Evolutionary conservation across 495 filamentous ascomycete genomes (phyloP).

Genomic region (Penicillium tannophilum): DNA sequence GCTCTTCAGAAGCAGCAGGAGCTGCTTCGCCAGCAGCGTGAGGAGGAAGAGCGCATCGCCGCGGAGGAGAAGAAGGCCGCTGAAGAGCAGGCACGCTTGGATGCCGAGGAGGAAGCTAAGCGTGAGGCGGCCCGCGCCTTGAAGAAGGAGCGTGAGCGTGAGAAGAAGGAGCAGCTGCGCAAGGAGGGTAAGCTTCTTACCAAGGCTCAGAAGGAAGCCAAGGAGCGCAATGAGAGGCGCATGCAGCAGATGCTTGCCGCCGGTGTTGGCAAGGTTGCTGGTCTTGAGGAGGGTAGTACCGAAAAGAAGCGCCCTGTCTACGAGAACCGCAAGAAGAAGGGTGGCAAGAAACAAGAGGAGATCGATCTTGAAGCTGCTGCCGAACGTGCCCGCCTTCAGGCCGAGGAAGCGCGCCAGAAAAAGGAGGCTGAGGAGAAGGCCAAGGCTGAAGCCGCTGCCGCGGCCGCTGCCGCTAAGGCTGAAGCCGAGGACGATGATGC

Average conservation of each 20-base stretch:
- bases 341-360: conserved; percentile 71
- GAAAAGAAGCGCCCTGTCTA: conserved; percentile 77
- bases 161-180: conserved; percentile 93
- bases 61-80: conserved; percentile 74
- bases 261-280: conserved; percentile 75
- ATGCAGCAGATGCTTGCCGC: conserved; percentile 93
- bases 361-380: conserved; percentile 62
- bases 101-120: conserved; percentile 74
- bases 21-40: conserved; percentile 67
- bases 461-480: conserved; percentile 60
- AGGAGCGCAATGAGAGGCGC: conserved; percentile 79
- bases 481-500: conserved; percentile 60
- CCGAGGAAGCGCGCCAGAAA: conserved; percentile 70
- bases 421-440: conserved; percentile 67
- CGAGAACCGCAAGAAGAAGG: conserved; percentile 76
- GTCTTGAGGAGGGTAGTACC: conserved; percentile 60
- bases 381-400: conserved; percentile 62
- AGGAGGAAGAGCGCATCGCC: conserved; percentile 67
- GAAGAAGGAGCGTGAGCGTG: conserved; percentile 95
- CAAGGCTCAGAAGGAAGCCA: conserved; percentile 88
- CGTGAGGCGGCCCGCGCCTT: conserved; percentile 72
- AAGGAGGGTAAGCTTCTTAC: conserved; percentile 94
- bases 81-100: conserved; percentile 67
- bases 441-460: conserved; percentile 59
- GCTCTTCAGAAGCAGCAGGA: conserved; percentile 94